These are phyloP conservation scores for Karstenula rhodostoma DNA, from an alignment of 2,329 filamentous ascomycete species.

Conservation along the genomic window DNA sequence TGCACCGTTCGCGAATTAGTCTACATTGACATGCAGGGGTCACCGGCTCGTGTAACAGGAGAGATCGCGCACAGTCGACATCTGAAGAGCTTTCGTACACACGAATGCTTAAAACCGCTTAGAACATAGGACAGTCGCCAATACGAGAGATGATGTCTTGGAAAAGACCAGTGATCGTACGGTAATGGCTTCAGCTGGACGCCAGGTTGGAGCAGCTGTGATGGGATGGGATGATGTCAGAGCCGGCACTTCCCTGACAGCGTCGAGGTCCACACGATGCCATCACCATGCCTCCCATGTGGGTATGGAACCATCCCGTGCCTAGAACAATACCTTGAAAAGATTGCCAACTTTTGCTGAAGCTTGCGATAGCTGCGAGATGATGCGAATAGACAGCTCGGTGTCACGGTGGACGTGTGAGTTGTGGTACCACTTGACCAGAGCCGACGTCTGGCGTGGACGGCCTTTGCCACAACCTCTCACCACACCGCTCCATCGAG, in stretches of 20 bases:
- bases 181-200: constrained; percentile 2
- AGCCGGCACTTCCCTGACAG: not conserved
- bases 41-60: not conserved
- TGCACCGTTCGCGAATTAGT: not conserved
- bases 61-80: not conserved
- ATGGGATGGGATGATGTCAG: constrained; percentile 4
- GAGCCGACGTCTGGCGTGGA: not conserved
- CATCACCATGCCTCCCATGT: constrained; percentile 3
- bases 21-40: not conserved
- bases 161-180: not conserved
- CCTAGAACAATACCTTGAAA: not conserved
- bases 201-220: constrained; percentile 1
- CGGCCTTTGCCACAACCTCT: not conserved
- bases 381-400: not conserved
- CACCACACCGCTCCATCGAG: not conserved
- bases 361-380: not conserved
- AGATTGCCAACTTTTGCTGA: not conserved
- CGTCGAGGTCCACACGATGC: not conserved
- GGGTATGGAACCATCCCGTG: not conserved
- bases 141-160: not conserved
- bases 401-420: not conserved
- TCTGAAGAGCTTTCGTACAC: not conserved
- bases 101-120: not conserved
- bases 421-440: not conserved
- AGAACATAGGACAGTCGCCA: not conserved